Conservation (phyloP, 2,329 filamentous ascomycete genomes). For the Claviceps pazoutovae region DNA sequence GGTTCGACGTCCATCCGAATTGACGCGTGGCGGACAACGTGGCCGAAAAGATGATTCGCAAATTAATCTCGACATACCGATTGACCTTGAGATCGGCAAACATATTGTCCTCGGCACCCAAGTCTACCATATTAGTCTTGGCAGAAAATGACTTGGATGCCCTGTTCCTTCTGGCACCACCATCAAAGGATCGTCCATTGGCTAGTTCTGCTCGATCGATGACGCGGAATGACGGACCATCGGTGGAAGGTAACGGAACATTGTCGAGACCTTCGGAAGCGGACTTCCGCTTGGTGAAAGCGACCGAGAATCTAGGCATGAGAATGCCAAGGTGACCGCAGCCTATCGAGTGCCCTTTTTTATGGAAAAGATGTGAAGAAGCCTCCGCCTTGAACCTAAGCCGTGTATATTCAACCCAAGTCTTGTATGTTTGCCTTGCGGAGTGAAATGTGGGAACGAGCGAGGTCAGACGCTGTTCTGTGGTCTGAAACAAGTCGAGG, state of each 20-base stretch:
- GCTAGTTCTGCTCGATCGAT: conserved; percentile 37
- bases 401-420: background rate
- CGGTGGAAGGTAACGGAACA: conserved; percentile 27
- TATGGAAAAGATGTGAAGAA: background rate
- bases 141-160: conserved; percentile 22
- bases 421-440: background rate
- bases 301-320: conserved; percentile 50
- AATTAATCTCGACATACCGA: conserved; percentile 30
- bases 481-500: background rate
- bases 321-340: conserved; percentile 18
- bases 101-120: conserved; percentile 42
- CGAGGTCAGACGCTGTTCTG: background rate
- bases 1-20: background rate
- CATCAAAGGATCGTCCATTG: conserved; percentile 35
- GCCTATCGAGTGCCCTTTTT: background rate
- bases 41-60: background rate
- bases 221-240: conserved; percentile 43
- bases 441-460: background rate
- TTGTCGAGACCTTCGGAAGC: conserved; percentile 41
- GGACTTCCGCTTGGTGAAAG: conserved; percentile 46
- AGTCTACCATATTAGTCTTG: conserved; percentile 23
- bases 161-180: conserved; percentile 29
- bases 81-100: conserved; percentile 41
- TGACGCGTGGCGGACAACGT: background rate
- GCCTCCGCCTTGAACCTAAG: background rate